Base-by-base conservation (phyloP, 805 yeast genomes). In the Saccharomycopsis selenospora region DNA sequence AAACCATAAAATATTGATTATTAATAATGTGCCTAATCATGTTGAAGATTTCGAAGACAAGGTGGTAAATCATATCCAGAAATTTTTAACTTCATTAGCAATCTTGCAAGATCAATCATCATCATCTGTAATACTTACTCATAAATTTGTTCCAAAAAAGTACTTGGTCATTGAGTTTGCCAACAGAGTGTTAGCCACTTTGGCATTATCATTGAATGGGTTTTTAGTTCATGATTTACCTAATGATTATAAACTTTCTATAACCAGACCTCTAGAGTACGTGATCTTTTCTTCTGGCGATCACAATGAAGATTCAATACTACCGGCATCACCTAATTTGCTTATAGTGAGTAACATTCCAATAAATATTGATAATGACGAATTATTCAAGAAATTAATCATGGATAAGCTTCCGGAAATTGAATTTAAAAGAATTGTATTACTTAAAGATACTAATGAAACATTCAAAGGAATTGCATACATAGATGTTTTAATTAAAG, bases 401-500 rank as follows among this genome's bases (percentile, higher is more conserved):
- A 2, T 73, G 72, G 17, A 63, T 4, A 33, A 33, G 17, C n/a
- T 33, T 14, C 38, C 38, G 18, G n/a, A 17, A 4, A 20, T 33
- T 6, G 51, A 57, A 14, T 54, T 80, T 1, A 59, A 61, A 20
- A 62, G 66, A 0, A 65, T 79, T 36, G 68, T 70, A 36, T 55
- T 77, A 17, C 55, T 79, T 13, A 60, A 70, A 11, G 80, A 77
- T 51, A 67, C 69, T 38, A 68, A 72, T 4, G 72, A 70, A 42
- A 71, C 69, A n/a, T 70, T 80, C 1, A 65, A 69, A 51, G 88
- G 88, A 1, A 59, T 78, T 22, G 82, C 77, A 2, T 81, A 81
- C 64, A 74, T 73, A 27, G 79, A 77, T 49, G 72, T 63, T 50
- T 42, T 25, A 33, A 67, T 58, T n/a, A 46, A 56, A 50, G 42